These are phyloP conservation scores for Schizosaccharomyces octosporus DNA, from an alignment of 805 yeast genomes.

Conservation along the genomic window DNA sequence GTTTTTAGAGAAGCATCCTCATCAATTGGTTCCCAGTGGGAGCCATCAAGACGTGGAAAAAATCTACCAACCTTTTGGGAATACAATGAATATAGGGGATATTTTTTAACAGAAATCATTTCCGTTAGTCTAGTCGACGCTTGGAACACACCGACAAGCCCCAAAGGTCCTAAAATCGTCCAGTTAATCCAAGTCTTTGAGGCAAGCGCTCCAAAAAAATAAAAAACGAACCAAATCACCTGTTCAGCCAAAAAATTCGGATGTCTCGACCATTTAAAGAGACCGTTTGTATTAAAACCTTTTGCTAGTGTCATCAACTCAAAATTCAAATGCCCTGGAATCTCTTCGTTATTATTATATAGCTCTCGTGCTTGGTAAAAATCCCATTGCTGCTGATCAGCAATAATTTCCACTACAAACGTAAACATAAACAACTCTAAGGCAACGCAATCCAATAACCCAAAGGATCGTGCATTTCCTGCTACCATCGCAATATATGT, in stretches of 20 bases:
- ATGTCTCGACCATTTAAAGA: slow-evolving; percentile 5
- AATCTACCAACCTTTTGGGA: slow-evolving; percentile 3
- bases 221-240: slow-evolving; percentile 4
- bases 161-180: slow-evolving; percentile 4
- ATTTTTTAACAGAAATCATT: slow-evolving; percentile 3
- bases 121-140: slow-evolving; percentile 4
- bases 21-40: not conserved
- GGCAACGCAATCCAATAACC: slow-evolving; percentile 1
- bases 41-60: not conserved
- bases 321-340: not conserved
- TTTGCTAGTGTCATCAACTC: slow-evolving; percentile 1
- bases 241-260: slow-evolving; percentile 13
- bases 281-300: slow-evolving; percentile 6
- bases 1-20: not conserved
- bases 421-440: not conserved
- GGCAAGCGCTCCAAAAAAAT: slow-evolving; percentile 4
- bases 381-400: slow-evolving; percentile 4
- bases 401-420: not conserved
- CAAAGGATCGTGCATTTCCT: not conserved
- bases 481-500: not conserved
- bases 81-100: slow-evolving; percentile 4
- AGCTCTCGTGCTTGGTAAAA: not conserved
- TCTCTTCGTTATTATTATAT: not conserved
- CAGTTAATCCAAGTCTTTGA: slow-evolving; percentile 3
- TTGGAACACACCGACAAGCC: not conserved